Evolutionary conservation across 768 basidiomycete species (phyloP).

Genomic region (Xanthoconium purpureum): DNA sequence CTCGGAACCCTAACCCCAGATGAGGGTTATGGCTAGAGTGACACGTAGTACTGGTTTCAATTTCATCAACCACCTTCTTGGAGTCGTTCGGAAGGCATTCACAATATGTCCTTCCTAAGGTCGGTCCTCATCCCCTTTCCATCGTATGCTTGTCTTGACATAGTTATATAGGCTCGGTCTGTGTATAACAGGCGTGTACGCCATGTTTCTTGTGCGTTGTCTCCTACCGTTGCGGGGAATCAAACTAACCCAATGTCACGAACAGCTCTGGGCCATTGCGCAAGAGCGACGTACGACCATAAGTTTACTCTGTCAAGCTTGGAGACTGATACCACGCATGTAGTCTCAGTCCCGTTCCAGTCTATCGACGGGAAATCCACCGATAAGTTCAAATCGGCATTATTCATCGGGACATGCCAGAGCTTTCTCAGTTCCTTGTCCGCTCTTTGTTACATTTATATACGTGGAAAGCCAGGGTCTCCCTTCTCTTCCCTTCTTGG

Average conservation of each 20-base stretch:
- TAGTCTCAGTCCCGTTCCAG: conserved; percentile 84
- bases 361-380: conserved; percentile 58
- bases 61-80: not conserved
- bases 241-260: conserved; percentile 4
- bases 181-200: conserved; percentile 87
- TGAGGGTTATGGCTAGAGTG: not conserved
- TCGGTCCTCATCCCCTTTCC: not conserved
- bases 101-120: conserved; percentile 28
- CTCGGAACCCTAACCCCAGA: not conserved
- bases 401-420: conserved; percentile 84
- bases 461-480: conserved; percentile 54
- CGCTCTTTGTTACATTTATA: conserved; percentile 70
- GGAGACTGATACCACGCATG: not conserved
- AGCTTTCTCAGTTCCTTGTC: conserved; percentile 74
- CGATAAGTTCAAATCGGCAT: conserved; percentile 79
- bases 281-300: conserved; percentile 80
- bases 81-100: not conserved
- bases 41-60: not conserved
- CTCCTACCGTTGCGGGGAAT: not conserved
- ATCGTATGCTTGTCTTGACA: not conserved
- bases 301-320: not conserved
- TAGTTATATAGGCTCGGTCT: conserved; percentile 50
- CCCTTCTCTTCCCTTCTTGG: conserved; percentile 60
- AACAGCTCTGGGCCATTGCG: conserved; percentile 84
- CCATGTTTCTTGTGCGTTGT: conserved; percentile 78